These are phyloP conservation scores for Pyrenula aspistea DNA, from an alignment of 495 filamentous ascomycete species.

Conservation along the genomic window DNA sequence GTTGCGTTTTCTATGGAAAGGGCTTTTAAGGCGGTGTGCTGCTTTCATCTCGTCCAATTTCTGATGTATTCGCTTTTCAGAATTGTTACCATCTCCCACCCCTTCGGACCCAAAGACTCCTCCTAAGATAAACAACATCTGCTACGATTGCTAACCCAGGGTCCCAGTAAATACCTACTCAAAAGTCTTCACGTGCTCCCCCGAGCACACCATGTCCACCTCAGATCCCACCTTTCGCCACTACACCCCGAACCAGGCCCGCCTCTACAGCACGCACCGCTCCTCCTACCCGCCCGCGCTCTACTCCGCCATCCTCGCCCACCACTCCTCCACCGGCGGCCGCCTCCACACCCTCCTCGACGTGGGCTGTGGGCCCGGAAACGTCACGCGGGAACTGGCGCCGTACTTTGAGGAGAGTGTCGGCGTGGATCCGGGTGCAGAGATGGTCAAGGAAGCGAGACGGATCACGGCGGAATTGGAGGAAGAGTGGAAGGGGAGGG, in stretches of 20 bases:
- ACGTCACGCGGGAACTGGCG: slow-evolving; percentile 24
- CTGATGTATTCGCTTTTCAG: too few species aligned
- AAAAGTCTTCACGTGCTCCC: too few species aligned
- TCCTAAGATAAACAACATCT: too few species aligned
- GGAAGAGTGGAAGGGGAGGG: slow-evolving; percentile 5
- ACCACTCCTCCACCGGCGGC: slow-evolving; percentile 33
- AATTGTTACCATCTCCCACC: too few species aligned
- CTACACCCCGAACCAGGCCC: slow-evolving; percentile 26
- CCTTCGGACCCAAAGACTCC: too few species aligned
- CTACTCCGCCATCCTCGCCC: slow-evolving; percentile 27
- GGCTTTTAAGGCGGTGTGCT: too few species aligned
- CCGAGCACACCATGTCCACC: too few species aligned
- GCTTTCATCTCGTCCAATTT: too few species aligned
- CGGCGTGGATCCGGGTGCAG: slow-evolving; percentile 34
- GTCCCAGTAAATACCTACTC: too few species aligned
- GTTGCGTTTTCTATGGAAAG: too few species aligned
- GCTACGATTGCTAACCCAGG: too few species aligned
- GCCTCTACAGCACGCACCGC: slow-evolving; percentile 27
- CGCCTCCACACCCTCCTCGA: slow-evolving; percentile 29
- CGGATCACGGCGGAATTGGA: slow-evolving; percentile 1
- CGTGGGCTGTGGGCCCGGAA: slow-evolving; percentile 42
- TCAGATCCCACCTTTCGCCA: slow-evolving; percentile 27
- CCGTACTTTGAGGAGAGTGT: slow-evolving; percentile 25
- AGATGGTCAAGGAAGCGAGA: slow-evolving; percentile 37
- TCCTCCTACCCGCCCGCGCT: slow-evolving; percentile 22